Evolutionary conservation across 225 moss, liverwort and hornwort genomes (phyloP).

Genomic region (Marchantia polymorpha): DNA sequence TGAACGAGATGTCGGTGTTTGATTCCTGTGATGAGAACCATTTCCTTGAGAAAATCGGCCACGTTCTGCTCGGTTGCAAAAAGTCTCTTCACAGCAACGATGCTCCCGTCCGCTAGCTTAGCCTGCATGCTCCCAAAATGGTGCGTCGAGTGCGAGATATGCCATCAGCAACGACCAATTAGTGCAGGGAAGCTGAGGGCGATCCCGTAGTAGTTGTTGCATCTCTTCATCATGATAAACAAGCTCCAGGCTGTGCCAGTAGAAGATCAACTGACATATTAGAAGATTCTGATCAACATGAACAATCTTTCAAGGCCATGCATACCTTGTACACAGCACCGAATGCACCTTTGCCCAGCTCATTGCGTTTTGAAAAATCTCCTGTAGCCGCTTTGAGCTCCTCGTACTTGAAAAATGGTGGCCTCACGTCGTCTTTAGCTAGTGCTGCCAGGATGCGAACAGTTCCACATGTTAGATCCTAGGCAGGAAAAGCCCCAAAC

Average conservation of each 20-base stretch:
- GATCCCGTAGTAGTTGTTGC: too few relatives aligned
- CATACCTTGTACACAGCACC: constrained; percentile 59
- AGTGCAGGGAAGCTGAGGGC: too few relatives aligned
- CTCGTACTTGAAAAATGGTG: constrained; percentile 39
- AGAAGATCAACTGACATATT: too few relatives aligned
- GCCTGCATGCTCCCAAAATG: constrained; percentile 3
- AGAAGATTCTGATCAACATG: too few relatives aligned
- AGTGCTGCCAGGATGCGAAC: neutral
- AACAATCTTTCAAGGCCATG: too few relatives aligned
- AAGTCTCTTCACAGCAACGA: constrained; percentile 24
- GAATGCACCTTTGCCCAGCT: constrained; percentile 49
- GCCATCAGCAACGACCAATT: too few relatives aligned
- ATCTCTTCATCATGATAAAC: too few relatives aligned
- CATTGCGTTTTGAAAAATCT: constrained; percentile 39
- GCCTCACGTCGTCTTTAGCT: constrained; percentile 34
- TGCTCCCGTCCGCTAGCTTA: constrained; percentile 11
- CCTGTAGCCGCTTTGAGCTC: constrained; percentile 45
- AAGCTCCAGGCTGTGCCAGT: too few relatives aligned
- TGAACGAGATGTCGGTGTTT: constrained; percentile 37
- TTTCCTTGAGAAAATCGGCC: constrained; percentile 36
- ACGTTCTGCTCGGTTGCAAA: constrained; percentile 16
- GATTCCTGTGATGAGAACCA: constrained; percentile 38
- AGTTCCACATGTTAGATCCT: neutral
- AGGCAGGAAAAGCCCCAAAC: neutral
- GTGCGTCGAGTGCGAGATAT: too few relatives aligned